Conservation (phyloP, 495 filamentous ascomycete genomes). For the Penicillium canariense region DNA sequence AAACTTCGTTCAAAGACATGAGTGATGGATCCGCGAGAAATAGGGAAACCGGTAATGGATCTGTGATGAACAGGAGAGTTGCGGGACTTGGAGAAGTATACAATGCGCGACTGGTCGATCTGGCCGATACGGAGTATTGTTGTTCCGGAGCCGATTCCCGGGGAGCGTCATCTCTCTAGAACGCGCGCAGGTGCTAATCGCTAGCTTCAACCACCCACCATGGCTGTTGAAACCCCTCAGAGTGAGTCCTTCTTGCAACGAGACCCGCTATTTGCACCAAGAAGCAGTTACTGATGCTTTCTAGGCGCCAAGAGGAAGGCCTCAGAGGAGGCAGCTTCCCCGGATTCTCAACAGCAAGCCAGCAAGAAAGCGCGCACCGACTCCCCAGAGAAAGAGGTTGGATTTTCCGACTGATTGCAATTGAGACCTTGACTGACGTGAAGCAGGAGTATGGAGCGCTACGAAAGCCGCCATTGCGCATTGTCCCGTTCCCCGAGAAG, state of each 20-base stretch:
- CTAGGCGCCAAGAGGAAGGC: constrained; percentile 76
- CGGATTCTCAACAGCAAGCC: constrained; percentile 44
- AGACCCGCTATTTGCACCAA: not conserved
- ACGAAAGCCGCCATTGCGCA: constrained; percentile 44
- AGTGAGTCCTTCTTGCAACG: constrained; percentile 12
- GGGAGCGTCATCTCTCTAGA: constrained; percentile 11
- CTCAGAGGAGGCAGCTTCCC: constrained; percentile 63
- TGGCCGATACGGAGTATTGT: constrained; percentile 21
- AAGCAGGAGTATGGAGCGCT: constrained; percentile 32
- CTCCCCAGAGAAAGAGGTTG: constrained; percentile 52
- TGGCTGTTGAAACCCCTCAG: constrained; percentile 25
- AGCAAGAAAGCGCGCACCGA: constrained; percentile 62
- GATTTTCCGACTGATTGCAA: not conserved
- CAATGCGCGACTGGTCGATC: constrained; percentile 18
- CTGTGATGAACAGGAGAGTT: constrained; percentile 1
- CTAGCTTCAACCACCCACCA: constrained; percentile 7
- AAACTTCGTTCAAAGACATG: constrained; percentile 79
- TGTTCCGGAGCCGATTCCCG: constrained; percentile 9
- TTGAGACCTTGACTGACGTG: not conserved
- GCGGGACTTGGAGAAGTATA: constrained; percentile 5
- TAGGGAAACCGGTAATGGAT: not conserved
- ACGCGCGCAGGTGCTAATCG: not conserved
- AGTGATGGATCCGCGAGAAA: constrained; percentile 11
- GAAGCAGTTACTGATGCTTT: not conserved
- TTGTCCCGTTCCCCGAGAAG: constrained; percentile 83